These are phyloP conservation scores for Cladosporium sp. DNA, from an alignment of 2,329 filamentous ascomycete species.

Conservation along the genomic window DNA sequence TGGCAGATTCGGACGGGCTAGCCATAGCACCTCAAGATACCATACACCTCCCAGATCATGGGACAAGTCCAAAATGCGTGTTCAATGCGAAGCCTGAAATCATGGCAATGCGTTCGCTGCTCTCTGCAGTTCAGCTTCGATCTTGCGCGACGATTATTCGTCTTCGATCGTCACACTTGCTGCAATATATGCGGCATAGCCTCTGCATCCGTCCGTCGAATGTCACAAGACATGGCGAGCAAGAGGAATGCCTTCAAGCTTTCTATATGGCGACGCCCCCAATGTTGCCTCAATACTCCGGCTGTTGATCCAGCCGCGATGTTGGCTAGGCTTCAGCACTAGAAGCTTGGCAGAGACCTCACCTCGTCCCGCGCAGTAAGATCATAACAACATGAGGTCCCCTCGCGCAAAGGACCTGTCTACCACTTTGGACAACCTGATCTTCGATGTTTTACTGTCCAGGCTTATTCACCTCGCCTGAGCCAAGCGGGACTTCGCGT, in stretches of 20 bases:
- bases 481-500: background rate
- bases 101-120: background rate
- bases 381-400: background rate
- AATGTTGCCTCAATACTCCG: background rate
- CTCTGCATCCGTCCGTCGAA: conserved; percentile 3
- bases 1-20: conserved; percentile 19
- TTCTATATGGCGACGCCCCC: background rate
- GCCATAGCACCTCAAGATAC: conserved; percentile 19
- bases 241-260: background rate
- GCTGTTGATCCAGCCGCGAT: background rate
- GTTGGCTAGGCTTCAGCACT: background rate
- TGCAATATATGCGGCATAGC: background rate
- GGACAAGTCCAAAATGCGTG: conserved; percentile 14
- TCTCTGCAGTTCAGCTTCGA: conserved; percentile 3
- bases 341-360: conserved; percentile 9
- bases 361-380: background rate
- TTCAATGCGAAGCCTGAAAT: conserved; percentile 12
- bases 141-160: conserved; percentile 9
- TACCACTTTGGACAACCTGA: background rate
- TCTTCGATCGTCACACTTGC: conserved; percentile 2
- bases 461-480: background rate
- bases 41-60: conserved; percentile 12
- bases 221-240: background rate
- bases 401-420: background rate
- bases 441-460: background rate